A percentile compares a stretch with the other conserved stretches of the same genome.
Conservation (phyloP, 257 asterid species). For the Ophiorrhiza pumila region DNA sequence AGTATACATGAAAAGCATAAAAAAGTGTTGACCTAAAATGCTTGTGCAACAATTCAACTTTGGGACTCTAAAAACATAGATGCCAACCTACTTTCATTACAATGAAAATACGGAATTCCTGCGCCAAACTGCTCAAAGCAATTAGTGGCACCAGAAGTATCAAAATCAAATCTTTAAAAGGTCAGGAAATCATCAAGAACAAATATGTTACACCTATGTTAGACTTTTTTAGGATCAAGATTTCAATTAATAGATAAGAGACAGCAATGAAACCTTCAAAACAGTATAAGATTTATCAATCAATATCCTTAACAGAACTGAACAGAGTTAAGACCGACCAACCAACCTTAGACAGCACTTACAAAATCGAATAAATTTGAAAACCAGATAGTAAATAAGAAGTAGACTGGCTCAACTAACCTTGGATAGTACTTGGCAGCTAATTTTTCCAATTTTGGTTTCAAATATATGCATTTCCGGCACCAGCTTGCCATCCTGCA, state of each 20-base stretch:
- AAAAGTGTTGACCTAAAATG: neutral
- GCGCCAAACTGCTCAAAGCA: neutral
- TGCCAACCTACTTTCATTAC: neutral
- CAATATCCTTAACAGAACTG: neutral
- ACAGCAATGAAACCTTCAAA: neutral
- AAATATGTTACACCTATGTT: neutral
- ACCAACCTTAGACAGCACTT: neutral
- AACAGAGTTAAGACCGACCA: neutral
- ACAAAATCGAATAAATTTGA: neutral
- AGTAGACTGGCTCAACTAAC: conserved; percentile 31
- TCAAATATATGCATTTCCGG: conserved; percentile 90
- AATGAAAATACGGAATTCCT: neutral
- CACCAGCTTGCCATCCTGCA: conserved; percentile 98
- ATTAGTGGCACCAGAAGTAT: neutral
- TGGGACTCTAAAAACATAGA: neutral
- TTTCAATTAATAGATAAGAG: conserved; percentile 9
- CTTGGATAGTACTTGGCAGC: conserved; percentile 90
- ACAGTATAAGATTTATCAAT: neutral
- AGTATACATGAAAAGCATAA: neutral
- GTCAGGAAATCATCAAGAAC: neutral
- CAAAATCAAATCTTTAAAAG: neutral
- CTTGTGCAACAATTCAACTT: neutral
- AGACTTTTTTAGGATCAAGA: neutral
- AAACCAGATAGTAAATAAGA: neutral
- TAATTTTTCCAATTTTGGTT: conserved; percentile 86